Conservation (phyloP, 2,329 filamentous ascomycete genomes). For the Coniosporium tulheliwenetii region DNA sequence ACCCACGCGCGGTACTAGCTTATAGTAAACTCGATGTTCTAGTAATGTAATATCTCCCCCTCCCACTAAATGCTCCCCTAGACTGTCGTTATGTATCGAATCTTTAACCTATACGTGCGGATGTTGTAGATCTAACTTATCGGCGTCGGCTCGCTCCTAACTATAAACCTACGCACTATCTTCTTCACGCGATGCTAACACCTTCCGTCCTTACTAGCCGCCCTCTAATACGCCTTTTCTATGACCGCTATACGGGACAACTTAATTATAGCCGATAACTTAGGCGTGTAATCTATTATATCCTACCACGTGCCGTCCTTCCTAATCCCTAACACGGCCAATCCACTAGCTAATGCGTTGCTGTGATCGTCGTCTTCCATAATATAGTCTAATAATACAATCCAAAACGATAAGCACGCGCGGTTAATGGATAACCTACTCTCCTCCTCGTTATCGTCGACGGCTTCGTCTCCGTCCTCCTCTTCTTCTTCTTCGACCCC, state of each 20-base stretch:
- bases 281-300: too few relatives aligned
- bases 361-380: conserved; percentile 7
- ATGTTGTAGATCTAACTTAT: background rate
- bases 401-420: conserved; percentile 9
- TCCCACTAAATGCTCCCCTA: background rate
- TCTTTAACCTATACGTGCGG: conserved; percentile 1
- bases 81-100: background rate
- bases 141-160: too few relatives aligned
- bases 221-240: too few relatives aligned
- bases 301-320: too few relatives aligned
- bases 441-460: background rate
- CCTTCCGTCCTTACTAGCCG: too few relatives aligned
- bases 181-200: too few relatives aligned
- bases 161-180: too few relatives aligned
- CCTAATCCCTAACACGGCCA: conserved; percentile 10
- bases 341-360: conserved; percentile 7
- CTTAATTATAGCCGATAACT: too few relatives aligned
- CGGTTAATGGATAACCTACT: background rate
- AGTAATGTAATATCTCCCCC: background rate
- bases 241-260: too few relatives aligned
- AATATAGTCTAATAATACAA: conserved; percentile 7
- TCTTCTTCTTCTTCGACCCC: background rate
- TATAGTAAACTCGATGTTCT: background rate
- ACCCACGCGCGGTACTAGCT: background rate
- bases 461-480: background rate